Conservation (phyloP, 352 stramenopile species). For the Phytophthora hibernalis region DNA sequence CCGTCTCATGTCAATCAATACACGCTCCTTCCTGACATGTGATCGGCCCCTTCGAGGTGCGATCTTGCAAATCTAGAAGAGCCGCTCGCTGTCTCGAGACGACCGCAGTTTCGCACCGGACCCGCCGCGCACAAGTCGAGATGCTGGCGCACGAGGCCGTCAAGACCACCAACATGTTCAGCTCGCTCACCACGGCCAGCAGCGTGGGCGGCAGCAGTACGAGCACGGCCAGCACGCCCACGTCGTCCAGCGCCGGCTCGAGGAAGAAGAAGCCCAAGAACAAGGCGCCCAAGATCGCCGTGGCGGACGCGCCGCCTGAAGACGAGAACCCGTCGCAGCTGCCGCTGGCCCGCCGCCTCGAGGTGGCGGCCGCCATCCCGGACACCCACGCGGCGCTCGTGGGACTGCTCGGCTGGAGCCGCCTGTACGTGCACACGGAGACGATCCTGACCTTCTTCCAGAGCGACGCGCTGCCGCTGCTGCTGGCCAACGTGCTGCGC, state of each 20-base stretch:
- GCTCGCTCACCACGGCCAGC: conserved; percentile 35
- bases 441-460: conserved; percentile 80
- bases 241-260: conserved; percentile 24
- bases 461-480: conserved; percentile 61
- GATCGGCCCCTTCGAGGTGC: background rate
- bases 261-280: conserved; percentile 43
- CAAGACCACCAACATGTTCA: conserved; percentile 53
- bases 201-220: conserved; percentile 31
- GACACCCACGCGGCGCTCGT: conserved; percentile 79
- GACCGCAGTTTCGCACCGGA: conserved; percentile 25
- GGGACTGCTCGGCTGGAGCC: conserved; percentile 78
- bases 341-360: conserved; percentile 59
- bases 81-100: background rate
- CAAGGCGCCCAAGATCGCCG: conserved; percentile 34
- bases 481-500: conserved; percentile 69
- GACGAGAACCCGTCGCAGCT: conserved; percentile 49
- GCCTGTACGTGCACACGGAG: conserved; percentile 64
- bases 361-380: conserved; percentile 70
- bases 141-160: conserved; percentile 43
- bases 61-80: conserved; percentile 36
- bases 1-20: conserved; percentile 23
- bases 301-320: conserved; percentile 19
- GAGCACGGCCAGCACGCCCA: conserved; percentile 36
- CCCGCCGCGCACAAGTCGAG: conserved; percentile 3
- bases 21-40: background rate